Percentiles rank a stretch among this genome's conserved stretches.
phyloP scores from a whole-genome alignment of 768 basidiomycete species.

The Trametes cingulata region DNA sequence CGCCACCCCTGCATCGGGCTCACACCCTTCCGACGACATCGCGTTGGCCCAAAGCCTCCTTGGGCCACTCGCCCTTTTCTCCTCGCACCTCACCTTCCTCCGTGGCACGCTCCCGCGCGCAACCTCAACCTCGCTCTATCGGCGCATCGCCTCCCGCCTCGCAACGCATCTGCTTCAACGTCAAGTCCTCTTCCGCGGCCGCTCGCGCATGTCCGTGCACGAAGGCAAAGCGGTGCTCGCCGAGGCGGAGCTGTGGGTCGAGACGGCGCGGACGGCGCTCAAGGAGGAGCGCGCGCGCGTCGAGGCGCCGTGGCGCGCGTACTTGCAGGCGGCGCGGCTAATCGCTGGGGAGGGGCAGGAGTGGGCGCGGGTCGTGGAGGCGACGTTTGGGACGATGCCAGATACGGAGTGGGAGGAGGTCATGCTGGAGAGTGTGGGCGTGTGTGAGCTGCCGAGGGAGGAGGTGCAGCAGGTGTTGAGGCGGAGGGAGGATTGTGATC shows the following conservation, averaged over 20 bases:
- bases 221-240: conserved; percentile 65
- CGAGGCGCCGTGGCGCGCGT: conserved; percentile 74
- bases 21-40: conserved; percentile 35
- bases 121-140: conserved; percentile 64
- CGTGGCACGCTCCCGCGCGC: conserved; percentile 60
- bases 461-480: conserved; percentile 62
- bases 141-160: conserved; percentile 68
- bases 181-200: conserved; percentile 76
- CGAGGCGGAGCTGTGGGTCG: conserved; percentile 83
- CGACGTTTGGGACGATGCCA: conserved; percentile 45
- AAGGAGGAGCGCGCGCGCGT: conserved; percentile 47
- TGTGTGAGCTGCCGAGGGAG: conserved; percentile 61
- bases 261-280: conserved; percentile 68
- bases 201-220: conserved; percentile 51
- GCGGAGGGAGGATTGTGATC: conserved; percentile 40
- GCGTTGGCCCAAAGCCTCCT: conserved; percentile 72
- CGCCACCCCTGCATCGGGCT: conserved; percentile 30
- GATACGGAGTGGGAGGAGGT: conserved; percentile 54
- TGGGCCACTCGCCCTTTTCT: conserved; percentile 74
- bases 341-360: conserved; percentile 58
- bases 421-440: conserved; percentile 53
- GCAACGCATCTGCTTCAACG: conserved; percentile 82
- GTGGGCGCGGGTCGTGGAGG: conserved; percentile 48
- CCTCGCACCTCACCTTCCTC: conserved; percentile 75
- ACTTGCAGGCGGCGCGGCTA: conserved; percentile 70